phyloP scores from a whole-genome alignment of 495 filamentous ascomycete genomes.

The Lentithecium fluviatile region DNA sequence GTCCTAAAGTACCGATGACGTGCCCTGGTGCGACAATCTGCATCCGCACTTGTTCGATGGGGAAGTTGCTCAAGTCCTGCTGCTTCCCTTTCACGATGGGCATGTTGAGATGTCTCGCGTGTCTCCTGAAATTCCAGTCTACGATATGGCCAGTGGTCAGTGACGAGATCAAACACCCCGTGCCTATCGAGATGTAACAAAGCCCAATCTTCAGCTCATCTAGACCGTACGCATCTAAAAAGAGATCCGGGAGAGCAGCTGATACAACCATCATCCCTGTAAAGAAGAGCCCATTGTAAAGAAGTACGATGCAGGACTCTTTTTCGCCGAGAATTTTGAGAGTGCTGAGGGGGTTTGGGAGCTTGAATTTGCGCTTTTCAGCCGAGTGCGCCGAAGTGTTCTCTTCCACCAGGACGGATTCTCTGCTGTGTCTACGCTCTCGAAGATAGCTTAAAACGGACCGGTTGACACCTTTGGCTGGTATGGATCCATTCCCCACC shows the following conservation, averaged over 20 bases:
- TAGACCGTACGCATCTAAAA: conserved; percentile 34
- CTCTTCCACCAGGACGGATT: not conserved
- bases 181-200: conserved; percentile 40
- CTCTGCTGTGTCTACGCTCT: conserved; percentile 26
- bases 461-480: conserved; percentile 55
- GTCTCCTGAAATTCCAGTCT: conserved; percentile 39
- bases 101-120: conserved; percentile 28
- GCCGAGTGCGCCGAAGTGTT: conserved; percentile 2
- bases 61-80: conserved; percentile 42
- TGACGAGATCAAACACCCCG: conserved; percentile 36
- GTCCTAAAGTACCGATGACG: conserved; percentile 19
- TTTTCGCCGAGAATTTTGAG: conserved; percentile 38
- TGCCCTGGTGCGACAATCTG: conserved; percentile 34
- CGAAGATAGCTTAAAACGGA: conserved; percentile 44
- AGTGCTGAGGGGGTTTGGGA: conserved; percentile 39
- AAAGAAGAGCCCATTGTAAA: conserved; percentile 41
- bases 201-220: conserved; percentile 40
- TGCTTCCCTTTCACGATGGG: conserved; percentile 45
- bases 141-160: conserved; percentile 39
- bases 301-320: conserved; percentile 38
- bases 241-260: conserved; percentile 34
- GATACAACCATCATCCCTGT: conserved; percentile 36
- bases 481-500: conserved; percentile 68
- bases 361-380: conserved; percentile 23
- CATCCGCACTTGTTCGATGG: conserved; percentile 37